Percentiles rank a stretch among this genome's conserved stretches.
phyloP scores from a whole-genome alignment of 495 filamentous ascomycete genomes.

The Cercophora samala region DNA sequence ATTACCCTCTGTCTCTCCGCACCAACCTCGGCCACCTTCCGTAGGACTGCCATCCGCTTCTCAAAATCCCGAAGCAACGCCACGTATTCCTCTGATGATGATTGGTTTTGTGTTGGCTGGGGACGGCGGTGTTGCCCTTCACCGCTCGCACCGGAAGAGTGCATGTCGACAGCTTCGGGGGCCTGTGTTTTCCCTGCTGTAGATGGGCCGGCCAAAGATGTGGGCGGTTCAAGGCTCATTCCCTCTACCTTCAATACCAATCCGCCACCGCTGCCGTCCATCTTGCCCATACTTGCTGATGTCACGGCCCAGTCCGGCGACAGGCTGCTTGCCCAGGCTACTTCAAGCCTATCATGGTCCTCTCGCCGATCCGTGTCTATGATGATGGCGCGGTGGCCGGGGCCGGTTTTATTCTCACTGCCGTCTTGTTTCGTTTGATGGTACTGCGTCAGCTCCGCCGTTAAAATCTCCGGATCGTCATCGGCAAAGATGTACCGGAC shows the following conservation, averaged over 20 bases:
- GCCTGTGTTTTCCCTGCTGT: conserved; percentile 16
- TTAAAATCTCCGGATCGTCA: conserved; percentile 66
- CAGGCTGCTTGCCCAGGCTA: conserved; percentile 46
- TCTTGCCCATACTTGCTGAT: conserved; percentile 42
- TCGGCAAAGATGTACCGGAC: conserved; percentile 90
- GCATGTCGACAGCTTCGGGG: conserved; percentile 24
- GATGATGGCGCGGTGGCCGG: conserved; percentile 52
- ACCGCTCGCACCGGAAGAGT: conserved; percentile 34
- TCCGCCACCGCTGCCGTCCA: conserved; percentile 26
- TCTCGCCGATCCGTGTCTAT: conserved; percentile 51
- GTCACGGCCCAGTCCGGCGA: conserved; percentile 48
- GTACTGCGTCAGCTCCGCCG: conserved; percentile 45
- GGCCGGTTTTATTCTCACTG: conserved; percentile 18
- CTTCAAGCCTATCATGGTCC: conserved; percentile 45
- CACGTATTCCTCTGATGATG: conserved; percentile 41
- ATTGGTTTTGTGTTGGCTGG: background rate
- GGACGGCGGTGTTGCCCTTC: conserved; percentile 22
- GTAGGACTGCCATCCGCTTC: conserved; percentile 55
- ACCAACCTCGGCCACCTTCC: conserved; percentile 47
- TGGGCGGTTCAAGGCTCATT: conserved; percentile 35
- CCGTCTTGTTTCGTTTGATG: conserved; percentile 21
- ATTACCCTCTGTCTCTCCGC: conserved; percentile 38
- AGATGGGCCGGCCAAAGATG: conserved; percentile 15
- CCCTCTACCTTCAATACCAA: conserved; percentile 71
- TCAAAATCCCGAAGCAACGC: conserved; percentile 66